Evolutionary conservation across 2,329 filamentous ascomycete genomes (phyloP).

Genomic region (Bretziella fagacearum): DNA sequence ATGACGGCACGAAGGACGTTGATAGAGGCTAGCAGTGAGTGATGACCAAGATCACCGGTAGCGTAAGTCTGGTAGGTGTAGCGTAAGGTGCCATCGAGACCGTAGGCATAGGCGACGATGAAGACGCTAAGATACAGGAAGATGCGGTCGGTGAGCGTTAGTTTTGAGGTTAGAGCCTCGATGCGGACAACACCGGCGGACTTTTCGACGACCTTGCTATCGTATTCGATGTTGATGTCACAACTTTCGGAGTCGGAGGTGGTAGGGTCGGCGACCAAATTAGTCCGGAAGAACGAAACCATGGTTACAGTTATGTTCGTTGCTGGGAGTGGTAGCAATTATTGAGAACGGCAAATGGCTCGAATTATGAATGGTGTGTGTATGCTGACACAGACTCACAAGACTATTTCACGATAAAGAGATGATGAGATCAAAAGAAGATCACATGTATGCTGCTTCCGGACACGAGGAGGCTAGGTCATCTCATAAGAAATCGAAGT

Average conservation of each 20-base stretch:
- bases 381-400: too few species aligned
- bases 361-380: too few species aligned
- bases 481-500: too few species aligned
- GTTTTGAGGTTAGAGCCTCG: conserved; percentile 36
- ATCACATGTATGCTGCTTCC: too few species aligned
- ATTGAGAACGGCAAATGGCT: too few species aligned
- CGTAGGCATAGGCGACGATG: conserved; percentile 46
- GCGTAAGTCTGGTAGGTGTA: conserved; percentile 39
- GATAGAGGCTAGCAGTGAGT: conserved; percentile 41
- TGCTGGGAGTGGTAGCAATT: too few species aligned
- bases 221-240: conserved; percentile 11
- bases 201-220: conserved; percentile 17
- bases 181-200: conserved; percentile 42
- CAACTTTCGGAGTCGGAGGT: background rate
- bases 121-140: conserved; percentile 45
- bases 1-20: conserved; percentile 41
- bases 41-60: conserved; percentile 30
- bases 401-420: too few species aligned
- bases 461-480: too few species aligned
- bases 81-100: conserved; percentile 40
- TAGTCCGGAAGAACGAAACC: background rate
- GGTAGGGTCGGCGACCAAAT: too few species aligned
- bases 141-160: conserved; percentile 35
- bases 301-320: background rate
- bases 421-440: too few species aligned